Percentiles rank a stretch among this genome's conserved stretches.
Conservation (phyloP, 2,329 filamentous ascomycete genomes). For the Paecilomyces sp. region DNA sequence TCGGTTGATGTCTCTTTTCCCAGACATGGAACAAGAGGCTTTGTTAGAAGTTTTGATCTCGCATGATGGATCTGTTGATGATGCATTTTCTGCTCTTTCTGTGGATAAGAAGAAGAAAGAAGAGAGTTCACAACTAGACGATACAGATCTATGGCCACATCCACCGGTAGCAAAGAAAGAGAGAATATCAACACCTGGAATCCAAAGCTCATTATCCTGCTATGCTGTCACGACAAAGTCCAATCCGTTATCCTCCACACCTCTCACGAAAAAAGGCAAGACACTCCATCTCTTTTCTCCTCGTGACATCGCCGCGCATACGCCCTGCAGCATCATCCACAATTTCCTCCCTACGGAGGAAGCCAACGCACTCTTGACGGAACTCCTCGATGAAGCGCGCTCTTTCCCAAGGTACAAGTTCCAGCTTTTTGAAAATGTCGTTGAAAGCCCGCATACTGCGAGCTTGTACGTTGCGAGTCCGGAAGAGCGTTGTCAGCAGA, state of each 20-base stretch:
- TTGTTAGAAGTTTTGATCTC: slow-evolving; percentile 74
- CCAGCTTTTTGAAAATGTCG: slow-evolving; percentile 81
- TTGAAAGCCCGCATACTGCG: slow-evolving; percentile 76
- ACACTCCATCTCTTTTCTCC: slow-evolving; percentile 81
- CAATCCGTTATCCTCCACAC: slow-evolving; percentile 21
- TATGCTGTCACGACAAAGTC: slow-evolving; percentile 35
- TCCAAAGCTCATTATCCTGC: slow-evolving; percentile 58
- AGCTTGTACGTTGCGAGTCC: slow-evolving; percentile 74
- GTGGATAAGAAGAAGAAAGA: not conserved
- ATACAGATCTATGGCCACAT: not conserved
- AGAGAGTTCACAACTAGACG: not conserved
- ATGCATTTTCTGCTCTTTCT: slow-evolving; percentile 52
- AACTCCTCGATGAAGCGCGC: slow-evolving; percentile 66
- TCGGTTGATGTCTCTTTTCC: slow-evolving; percentile 69
- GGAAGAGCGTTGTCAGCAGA: slow-evolving; percentile 62
- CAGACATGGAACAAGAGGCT: slow-evolving; percentile 54
- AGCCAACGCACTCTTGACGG: slow-evolving; percentile 66
- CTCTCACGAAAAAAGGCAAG: slow-evolving; percentile 66
- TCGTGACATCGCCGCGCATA: slow-evolving; percentile 70
- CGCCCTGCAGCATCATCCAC: slow-evolving; percentile 86
- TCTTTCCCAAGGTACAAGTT: slow-evolving; percentile 68
- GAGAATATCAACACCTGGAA: slow-evolving; percentile 34
- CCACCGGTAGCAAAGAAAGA: not conserved
- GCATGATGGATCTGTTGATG: slow-evolving; percentile 67
- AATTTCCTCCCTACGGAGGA: slow-evolving; percentile 71